phyloP scores from a whole-genome alignment of 1,139 yeast genomes.

The Pichia sp. region DNA sequence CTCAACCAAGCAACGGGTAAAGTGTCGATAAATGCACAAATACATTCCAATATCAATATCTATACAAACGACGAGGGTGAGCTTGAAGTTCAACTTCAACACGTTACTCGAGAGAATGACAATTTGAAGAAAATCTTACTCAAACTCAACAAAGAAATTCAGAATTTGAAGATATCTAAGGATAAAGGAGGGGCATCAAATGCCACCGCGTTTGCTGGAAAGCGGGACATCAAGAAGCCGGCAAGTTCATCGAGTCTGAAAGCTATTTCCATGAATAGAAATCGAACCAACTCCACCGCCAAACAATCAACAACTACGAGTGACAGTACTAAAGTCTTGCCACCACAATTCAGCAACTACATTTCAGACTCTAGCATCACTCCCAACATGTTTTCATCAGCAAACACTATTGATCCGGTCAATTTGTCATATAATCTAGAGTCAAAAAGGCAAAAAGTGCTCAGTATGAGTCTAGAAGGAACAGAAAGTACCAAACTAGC shows the following conservation, averaged over 20 bases:
- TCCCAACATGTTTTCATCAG: slow-evolving; percentile 1
- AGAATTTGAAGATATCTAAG: slow-evolving; percentile 22
- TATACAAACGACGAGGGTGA: slow-evolving; percentile 25
- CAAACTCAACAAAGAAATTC: slow-evolving; percentile 32
- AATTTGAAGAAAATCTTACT: slow-evolving; percentile 32
- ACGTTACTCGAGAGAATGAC: slow-evolving; percentile 33
- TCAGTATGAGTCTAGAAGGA: slow-evolving; percentile 4
- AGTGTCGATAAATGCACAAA: slow-evolving; percentile 25
- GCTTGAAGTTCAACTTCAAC: slow-evolving; percentile 29
- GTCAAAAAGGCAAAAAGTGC: slow-evolving; percentile 22
- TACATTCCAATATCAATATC: slow-evolving; percentile 28
- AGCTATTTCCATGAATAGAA: neutral
- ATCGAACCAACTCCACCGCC: neutral
- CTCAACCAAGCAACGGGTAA: slow-evolving; percentile 13
- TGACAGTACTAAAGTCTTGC: neutral
- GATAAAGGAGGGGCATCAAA: slow-evolving; percentile 11
- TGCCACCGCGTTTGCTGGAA: neutral
- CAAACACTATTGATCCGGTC: slow-evolving; percentile 30
- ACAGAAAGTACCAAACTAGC: too few species aligned
- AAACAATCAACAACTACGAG: slow-evolving; percentile 1
- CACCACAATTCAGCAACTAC: neutral
- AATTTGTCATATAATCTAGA: slow-evolving; percentile 26
- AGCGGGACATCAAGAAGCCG: neutral
- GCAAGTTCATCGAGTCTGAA: neutral
- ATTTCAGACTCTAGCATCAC: neutral